Evolutionary conservation across 306 rosid genomes (phyloP).

Genomic region (Cucurbita argyrosperma): DNA sequence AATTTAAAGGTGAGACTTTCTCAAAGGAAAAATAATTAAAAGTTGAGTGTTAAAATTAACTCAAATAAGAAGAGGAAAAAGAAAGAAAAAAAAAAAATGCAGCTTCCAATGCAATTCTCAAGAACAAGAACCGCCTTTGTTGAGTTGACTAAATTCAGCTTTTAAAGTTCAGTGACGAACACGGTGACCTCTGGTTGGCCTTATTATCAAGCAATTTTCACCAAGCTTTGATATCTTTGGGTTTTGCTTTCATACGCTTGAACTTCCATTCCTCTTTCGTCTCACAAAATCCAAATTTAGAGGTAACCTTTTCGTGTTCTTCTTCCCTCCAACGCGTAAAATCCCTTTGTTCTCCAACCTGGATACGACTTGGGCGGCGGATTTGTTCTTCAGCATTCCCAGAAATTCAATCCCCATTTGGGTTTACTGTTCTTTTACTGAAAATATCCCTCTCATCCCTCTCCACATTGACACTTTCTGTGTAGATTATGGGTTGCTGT

Average conservation of each 20-base stretch:
- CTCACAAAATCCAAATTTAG: background rate
- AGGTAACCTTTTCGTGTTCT: background rate
- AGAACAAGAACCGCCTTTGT: conserved; percentile 3
- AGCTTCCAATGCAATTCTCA: background rate
- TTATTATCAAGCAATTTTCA: background rate
- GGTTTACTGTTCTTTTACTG: background rate
- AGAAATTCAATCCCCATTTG: background rate
- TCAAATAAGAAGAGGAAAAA: too few species aligned
- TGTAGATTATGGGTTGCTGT: conserved; percentile 49
- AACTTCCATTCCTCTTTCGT: background rate
- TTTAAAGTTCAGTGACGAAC: background rate
- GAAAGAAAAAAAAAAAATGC: too few species aligned
- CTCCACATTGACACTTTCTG: background rate
- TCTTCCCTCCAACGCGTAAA: background rate
- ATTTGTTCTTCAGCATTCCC: conserved; percentile 1
- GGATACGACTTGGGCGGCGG: background rate
- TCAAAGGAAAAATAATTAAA: background rate
- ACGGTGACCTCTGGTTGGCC: background rate
- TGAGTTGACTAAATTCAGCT: background rate
- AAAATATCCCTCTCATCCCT: background rate
- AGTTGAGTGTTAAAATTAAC: background rate
- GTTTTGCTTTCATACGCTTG: background rate
- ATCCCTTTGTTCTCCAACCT: background rate
- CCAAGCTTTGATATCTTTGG: background rate
- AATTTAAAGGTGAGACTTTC: background rate